Conservation (phyloP, 768 basidiomycete species). For the Mycena kentingensis region DNA sequence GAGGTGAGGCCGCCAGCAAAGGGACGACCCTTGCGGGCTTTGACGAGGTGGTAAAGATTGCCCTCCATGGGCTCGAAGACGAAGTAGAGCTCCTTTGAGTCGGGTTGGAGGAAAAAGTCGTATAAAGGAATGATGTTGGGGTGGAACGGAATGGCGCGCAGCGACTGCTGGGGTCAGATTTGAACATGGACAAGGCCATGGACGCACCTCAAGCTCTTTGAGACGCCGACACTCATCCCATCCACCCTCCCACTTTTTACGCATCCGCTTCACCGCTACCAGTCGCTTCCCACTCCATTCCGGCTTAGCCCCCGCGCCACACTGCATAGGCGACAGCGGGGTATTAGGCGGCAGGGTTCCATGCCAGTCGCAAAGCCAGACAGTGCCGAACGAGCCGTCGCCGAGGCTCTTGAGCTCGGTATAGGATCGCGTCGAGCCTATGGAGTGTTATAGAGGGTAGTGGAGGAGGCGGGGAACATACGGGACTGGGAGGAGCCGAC, state of each 20-base stretch:
- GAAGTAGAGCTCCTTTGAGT: constrained; percentile 95
- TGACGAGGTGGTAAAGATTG: constrained; percentile 98
- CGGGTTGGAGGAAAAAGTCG: constrained; percentile 97
- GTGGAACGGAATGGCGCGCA: constrained; percentile 92
- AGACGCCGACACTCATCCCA: constrained; percentile 97
- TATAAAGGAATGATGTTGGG: constrained; percentile 98
- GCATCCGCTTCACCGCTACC: constrained; percentile 98
- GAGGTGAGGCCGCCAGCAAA: constrained; percentile 97
- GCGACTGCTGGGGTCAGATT: constrained; percentile 58
- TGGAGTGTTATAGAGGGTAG: constrained; percentile 13
- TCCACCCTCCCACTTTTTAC: constrained; percentile 95
- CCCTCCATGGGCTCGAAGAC: constrained; percentile 99
- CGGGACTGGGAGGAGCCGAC: constrained; percentile 75
- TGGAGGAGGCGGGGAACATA: constrained; percentile 40
- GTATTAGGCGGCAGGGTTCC: constrained; percentile 90
- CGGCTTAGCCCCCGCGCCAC: constrained; percentile 86
- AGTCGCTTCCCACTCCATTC: constrained; percentile 94
- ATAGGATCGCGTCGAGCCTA: constrained; percentile 86
- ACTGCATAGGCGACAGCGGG: constrained; percentile 92
- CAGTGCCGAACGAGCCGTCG: constrained; percentile 98
- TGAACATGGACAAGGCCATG: constrained; percentile 7
- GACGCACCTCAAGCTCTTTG: constrained; percentile 90
- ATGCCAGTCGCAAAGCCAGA: constrained; percentile 99
- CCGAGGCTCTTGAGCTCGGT: constrained; percentile 96
- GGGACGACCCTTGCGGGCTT: constrained; percentile 90